A percentile compares a stretch with the other conserved stretches of the same genome.
Evolutionary conservation across 208 protist genomes (phyloP).

Genomic region (Lotmaria passim): DNA sequence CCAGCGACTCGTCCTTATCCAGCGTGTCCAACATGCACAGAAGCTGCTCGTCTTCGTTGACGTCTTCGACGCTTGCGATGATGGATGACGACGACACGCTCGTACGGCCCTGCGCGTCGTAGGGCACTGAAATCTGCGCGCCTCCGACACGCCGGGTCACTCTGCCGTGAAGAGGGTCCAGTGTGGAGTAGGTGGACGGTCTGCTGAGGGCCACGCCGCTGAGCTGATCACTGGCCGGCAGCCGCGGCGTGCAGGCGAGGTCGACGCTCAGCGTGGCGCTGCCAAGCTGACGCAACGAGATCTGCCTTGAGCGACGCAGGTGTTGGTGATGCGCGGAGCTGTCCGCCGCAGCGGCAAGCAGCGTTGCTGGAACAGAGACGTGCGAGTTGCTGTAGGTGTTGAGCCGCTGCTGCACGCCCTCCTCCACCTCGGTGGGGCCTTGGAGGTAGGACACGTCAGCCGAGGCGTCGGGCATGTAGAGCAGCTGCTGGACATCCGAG

Average conservation of each 20-base stretch:
- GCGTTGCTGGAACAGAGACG: conserved; percentile 7
- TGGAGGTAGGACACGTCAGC: conserved; percentile 10
- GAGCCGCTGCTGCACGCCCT: conserved; percentile 36
- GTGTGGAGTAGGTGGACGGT: conserved; percentile 41
- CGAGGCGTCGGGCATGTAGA: conserved; percentile 9
- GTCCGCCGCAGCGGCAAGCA: neutral
- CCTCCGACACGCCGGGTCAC: conserved; percentile 25
- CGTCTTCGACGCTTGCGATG: conserved; percentile 24
- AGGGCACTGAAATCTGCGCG: conserved; percentile 20
- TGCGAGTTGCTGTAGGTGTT: conserved; percentile 29
- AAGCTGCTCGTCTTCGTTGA: conserved; percentile 44
- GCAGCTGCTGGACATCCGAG: conserved; percentile 10
- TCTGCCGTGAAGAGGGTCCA: conserved; percentile 34
- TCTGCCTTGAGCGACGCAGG: conserved; percentile 7
- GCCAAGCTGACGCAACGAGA: conserved; percentile 52
- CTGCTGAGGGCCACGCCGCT: conserved; percentile 66
- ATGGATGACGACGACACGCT: conserved; percentile 14
- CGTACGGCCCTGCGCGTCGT: neutral
- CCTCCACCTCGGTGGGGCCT: conserved; percentile 24
- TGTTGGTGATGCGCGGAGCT: neutral
- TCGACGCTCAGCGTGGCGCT: conserved; percentile 34
- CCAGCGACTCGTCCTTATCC: conserved; percentile 61
- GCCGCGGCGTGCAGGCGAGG: conserved; percentile 24
- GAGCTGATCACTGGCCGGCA: conserved; percentile 63
- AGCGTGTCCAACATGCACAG: conserved; percentile 55